Base-by-base conservation (phyloP, 2,329 filamentous ascomycete species). In the Alternaria gaisen region DNA sequence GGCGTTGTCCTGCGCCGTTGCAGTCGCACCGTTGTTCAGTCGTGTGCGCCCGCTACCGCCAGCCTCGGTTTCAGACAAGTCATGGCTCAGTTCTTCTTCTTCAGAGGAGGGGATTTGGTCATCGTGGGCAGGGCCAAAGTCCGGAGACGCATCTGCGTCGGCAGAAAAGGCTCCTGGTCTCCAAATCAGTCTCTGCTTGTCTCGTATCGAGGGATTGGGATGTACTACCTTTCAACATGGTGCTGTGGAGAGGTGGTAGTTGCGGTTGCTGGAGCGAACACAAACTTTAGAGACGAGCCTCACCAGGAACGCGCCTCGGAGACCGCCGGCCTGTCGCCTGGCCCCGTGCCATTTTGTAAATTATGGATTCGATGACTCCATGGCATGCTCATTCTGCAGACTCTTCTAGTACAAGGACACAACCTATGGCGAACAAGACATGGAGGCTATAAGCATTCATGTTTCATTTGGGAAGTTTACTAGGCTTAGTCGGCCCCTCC, bases 101-200 rank as follows among this genome's bases (percentile, higher is more conserved):
- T 78, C 77, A 41, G 76, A 77, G 42, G 76, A 79, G 43, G 72
- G 72, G 8, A 77, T 70, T 40, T 73, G 68, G 54, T 76, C 74
- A 61, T 77, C 75, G 48, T 72, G 72, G 54, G 70, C 59, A 36
- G 75, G 70, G 26, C 65, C 66, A 56, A 78, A 64, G 48, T 77
- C 68, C 47, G 77, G 77, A 38, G 77, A 79, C 50, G 69, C 77
- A 61, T 79, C 77, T 24, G 72, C 75, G 52, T 76, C 74, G 26
- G 65, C 73, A 48, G 74, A 71, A 53, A 72, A 73, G 9, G 70
- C 63, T 32, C 65, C 74, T 76, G 47, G 26, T 18, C 7, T 5
- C 42, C 43, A 47, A 18, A 48, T 69, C 41, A 69, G 64, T 50
- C 52, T 38, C 41, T 43, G 46, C 42, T 43, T 55, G 48, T 41